These are phyloP conservation scores for Curvularia eragrostidis DNA, from an alignment of 2,329 filamentous ascomycete genomes.

Conservation along the genomic window DNA sequence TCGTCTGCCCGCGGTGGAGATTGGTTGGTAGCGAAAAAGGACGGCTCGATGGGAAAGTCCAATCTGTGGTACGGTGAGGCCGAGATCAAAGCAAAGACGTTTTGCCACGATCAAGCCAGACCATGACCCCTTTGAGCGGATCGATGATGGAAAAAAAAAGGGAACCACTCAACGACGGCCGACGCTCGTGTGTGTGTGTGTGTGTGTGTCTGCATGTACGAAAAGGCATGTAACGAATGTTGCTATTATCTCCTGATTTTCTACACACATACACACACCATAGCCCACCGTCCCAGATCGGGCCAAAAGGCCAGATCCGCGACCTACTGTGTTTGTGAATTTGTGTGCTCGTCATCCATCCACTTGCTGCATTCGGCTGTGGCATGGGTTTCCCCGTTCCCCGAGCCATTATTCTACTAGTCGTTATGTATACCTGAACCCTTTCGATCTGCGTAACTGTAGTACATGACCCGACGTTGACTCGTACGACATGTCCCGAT, in stretches of 20 bases:
- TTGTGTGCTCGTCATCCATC: neutral
- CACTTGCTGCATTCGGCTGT: neutral
- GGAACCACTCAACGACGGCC: too few relatives aligned
- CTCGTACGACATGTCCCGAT: neutral
- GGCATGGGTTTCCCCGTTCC: conserved; percentile 1
- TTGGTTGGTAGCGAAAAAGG: neutral
- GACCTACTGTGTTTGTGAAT: too few relatives aligned
- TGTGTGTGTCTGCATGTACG: neutral
- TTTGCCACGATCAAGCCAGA: neutral
- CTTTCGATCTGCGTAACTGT: neutral
- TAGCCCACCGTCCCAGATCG: too few relatives aligned
- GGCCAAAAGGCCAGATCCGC: too few relatives aligned
- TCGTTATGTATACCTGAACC: neutral
- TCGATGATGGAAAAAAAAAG: neutral
- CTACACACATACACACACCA: too few relatives aligned
- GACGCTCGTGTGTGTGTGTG: neutral
- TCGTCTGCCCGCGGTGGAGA: neutral
- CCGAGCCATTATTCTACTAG: conserved; percentile 1
- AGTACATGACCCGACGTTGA: neutral
- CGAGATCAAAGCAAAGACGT: neutral
- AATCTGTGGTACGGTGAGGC: neutral
- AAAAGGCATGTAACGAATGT: too few relatives aligned
- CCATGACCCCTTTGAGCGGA: neutral
- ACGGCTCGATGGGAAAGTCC: neutral
- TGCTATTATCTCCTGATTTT: too few relatives aligned